Evolutionary conservation across 75 land plant genomes (phyloP), one percentile per base, ranked within the genome.

Genomic region (Cunninghamia lanceolata): DNA sequence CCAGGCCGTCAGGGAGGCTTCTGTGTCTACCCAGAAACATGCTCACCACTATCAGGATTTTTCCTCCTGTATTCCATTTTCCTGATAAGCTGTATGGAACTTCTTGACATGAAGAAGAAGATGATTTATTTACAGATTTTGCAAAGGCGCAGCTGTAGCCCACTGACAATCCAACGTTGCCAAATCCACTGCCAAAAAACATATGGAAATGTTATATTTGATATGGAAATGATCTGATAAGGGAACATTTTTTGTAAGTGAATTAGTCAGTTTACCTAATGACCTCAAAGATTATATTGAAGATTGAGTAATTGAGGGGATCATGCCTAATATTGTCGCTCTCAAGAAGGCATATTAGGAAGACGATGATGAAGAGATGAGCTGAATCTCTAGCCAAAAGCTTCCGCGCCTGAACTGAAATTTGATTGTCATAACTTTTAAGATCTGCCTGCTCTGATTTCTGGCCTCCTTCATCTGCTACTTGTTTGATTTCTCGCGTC

Each of bases 271-370:
- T 5, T 9, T 85, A 89, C 92, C 90, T 91, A 50, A 87, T 89
- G 83, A 91, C 88, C 42, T 91, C 92, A 82, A 89, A 91, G 50
- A 91, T 35, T 54, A 89, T 88, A 84, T 87, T 89, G 88, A 91
- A 91, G 53, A 91, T 70, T 34, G 92, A 86, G 46, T 77, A 91
- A 84, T 91, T 91, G 56, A 86, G 66, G 25, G 92, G 87, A 53
- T 91, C 92, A 16, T 82, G 5, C 59, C 40, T 63, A 43, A 91
- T 75, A n/a, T 82, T 53, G 45, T 82, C 30, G 84, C 38, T 85
- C 42, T 91, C 92, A 30, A 81, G n/a, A 10, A 85, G 36, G 71
- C 92, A 91, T 40, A 91, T 86, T 39, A 91, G 54, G 85, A 91
- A 86, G 43, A 83, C 35, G 36, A 83, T 52, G 42, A 86, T 25